Conservation (phyloP, 1,284 basidiomycete genomes). For the Puccinia horiana region DNA sequence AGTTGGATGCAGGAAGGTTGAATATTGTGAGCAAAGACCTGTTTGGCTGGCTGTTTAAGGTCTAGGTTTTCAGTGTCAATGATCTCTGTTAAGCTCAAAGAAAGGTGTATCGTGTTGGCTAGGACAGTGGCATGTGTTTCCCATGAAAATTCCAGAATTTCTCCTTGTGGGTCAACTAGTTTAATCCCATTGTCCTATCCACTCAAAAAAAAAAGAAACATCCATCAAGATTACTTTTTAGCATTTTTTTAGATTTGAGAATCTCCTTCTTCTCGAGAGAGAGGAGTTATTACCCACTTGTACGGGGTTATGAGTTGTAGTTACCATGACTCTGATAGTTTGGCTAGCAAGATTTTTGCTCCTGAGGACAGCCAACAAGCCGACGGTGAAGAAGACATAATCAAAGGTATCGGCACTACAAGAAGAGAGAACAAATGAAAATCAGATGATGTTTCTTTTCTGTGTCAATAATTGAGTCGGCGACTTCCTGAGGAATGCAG, state of each 20-base stretch:
- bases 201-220: neutral
- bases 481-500: too few relatives aligned
- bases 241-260: too few relatives aligned
- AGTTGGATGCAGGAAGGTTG: conserved; percentile 82
- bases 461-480: too few relatives aligned
- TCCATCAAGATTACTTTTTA: too few relatives aligned
- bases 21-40: conserved; percentile 91
- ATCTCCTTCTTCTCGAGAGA: too few relatives aligned
- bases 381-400: conserved; percentile 88
- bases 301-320: conserved; percentile 97
- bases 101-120: conserved; percentile 81
- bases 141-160: conserved; percentile 98
- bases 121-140: conserved; percentile 82
- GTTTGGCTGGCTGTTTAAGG: conserved; percentile 71
- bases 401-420: conserved; percentile 83
- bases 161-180: conserved; percentile 94
- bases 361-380: conserved; percentile 82
- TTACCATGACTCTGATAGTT: conserved; percentile 96
- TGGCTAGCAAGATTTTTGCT: conserved; percentile 87
- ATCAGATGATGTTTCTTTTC: too few relatives aligned
- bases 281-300: conserved; percentile 63
- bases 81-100: conserved; percentile 69
- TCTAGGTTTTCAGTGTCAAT: conserved; percentile 74
- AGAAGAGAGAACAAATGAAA: too few relatives aligned
- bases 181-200: conserved; percentile 97